These are phyloP conservation scores for Trametes cingulata DNA, from an alignment of 768 basidiomycete genomes.

Conservation along the genomic window DNA sequence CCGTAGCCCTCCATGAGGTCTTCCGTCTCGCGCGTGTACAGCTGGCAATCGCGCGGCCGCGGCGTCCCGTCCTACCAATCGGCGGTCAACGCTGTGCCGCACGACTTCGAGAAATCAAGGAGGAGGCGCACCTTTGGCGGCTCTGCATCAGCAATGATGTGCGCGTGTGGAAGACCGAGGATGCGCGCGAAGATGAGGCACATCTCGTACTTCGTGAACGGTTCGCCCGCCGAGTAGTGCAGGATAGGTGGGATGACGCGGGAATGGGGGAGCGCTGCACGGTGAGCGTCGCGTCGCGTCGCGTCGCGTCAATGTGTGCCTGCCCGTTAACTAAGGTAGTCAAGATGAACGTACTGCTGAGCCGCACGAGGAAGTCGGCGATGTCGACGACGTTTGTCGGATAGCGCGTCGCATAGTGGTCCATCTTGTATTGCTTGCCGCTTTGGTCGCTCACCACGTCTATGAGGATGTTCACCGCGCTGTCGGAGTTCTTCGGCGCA, in stretches of 20 bases:
- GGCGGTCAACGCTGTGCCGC: too few relatives aligned
- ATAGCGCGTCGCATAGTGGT: constrained; percentile 89
- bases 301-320: neutral
- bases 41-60: constrained; percentile 78
- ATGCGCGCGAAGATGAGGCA: constrained; percentile 76
- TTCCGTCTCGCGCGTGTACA: constrained; percentile 78
- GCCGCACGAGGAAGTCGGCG: constrained; percentile 77
- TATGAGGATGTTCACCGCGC: constrained; percentile 85
- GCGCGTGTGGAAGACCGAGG: constrained; percentile 66
- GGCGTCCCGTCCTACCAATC: constrained; percentile 53
- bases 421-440: constrained; percentile 92
- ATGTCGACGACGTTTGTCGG: constrained; percentile 92
- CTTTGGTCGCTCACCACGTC: constrained; percentile 87
- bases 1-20: constrained; percentile 47
- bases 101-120: neutral
- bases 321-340: too few relatives aligned
- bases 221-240: constrained; percentile 82
- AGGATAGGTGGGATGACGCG: constrained; percentile 65
- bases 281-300: constrained; percentile 32
- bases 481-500: constrained; percentile 80
- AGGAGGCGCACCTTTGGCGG: constrained; percentile 51
- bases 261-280: constrained; percentile 35
- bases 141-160: constrained; percentile 74
- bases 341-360: constrained; percentile 61
- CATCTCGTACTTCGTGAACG: constrained; percentile 93